Percentiles rank a stretch among this genome's conserved stretches.
Conservation (phyloP, 2,329 filamentous ascomycete genomes). For the Raffaelea albimanens region DNA sequence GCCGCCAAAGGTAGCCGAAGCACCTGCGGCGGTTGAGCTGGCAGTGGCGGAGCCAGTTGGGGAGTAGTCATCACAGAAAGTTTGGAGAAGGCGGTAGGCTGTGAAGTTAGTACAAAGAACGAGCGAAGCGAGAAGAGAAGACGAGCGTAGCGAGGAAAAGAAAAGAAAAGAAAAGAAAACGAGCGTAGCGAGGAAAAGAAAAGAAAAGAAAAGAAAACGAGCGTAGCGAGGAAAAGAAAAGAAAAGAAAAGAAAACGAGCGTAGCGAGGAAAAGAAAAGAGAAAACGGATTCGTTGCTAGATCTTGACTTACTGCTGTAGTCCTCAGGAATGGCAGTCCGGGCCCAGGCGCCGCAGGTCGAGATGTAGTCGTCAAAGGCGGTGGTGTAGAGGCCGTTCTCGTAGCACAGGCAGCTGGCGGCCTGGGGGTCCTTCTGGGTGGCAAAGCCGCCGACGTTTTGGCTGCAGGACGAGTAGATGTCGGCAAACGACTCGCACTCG, state of each 20-base stretch:
- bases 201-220: not conserved
- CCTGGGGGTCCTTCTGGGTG: constrained; percentile 6
- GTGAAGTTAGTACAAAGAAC: too few relatives aligned
- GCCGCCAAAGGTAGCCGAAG: constrained; percentile 3
- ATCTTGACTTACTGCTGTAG: constrained; percentile 13
- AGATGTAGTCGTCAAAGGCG: constrained; percentile 15
- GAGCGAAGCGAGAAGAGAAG: too few relatives aligned
- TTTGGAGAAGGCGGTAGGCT: constrained; percentile 9
- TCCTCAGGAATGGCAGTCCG: constrained; percentile 10
- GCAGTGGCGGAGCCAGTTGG: not conserved
- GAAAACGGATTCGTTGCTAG: too few relatives aligned
- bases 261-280: too few relatives aligned
- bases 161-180: too few relatives aligned
- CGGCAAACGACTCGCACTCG: constrained; percentile 15
- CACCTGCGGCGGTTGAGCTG: not conserved
- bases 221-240: not conserved
- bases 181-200: not conserved
- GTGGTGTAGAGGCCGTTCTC: constrained; percentile 13
- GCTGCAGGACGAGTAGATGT: constrained; percentile 15
- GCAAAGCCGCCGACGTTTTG: constrained; percentile 4
- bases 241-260: too few relatives aligned
- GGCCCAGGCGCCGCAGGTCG: constrained; percentile 13
- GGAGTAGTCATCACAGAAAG: constrained; percentile 12
- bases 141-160: too few relatives aligned
- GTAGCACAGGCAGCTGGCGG: constrained; percentile 18